phyloP scores from a whole-genome alignment of 208 protist genomes.

The Endotrypanum monterogeii region DNA sequence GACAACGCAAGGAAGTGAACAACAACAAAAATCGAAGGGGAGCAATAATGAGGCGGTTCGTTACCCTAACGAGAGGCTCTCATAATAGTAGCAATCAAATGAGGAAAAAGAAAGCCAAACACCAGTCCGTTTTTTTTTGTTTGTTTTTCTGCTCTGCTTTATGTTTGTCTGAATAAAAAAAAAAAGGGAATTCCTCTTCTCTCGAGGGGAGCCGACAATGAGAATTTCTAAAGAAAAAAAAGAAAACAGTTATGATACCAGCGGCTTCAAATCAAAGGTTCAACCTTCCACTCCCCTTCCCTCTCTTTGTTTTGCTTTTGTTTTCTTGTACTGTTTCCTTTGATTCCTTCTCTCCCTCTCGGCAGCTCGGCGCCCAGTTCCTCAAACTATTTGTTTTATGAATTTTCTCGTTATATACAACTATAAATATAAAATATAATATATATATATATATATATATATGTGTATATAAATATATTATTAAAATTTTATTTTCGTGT shows the following conservation, averaged over 20 bases:
- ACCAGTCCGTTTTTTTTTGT: neutral
- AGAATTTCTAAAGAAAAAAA: too few relatives aligned
- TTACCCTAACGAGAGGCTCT: too few relatives aligned
- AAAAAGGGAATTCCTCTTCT: neutral
- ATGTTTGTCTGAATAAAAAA: neutral
- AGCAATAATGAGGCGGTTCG: too few relatives aligned
- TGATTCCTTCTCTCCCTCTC: neutral
- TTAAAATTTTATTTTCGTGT: too few relatives aligned
- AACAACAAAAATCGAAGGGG: too few relatives aligned
- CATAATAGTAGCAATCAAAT: too few relatives aligned
- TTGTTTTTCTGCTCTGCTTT: neutral
- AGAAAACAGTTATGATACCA: neutral
- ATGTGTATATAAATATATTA: too few relatives aligned
- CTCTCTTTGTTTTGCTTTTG: neutral
- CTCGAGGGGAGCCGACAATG: too few relatives aligned
- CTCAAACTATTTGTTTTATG: neutral
- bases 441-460: too few relatives aligned
- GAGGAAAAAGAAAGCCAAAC: neutral
- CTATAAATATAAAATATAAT: neutral
- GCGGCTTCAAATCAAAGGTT: conserved; percentile 1
- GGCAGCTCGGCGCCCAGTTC: neutral
- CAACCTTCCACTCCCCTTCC: too few relatives aligned
- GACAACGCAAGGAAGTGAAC: too few relatives aligned
- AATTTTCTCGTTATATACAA: too few relatives aligned
- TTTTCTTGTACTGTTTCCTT: conserved; percentile 4